These are phyloP conservation scores for Pulveroboletus frians DNA, from an alignment of 768 basidiomycete genomes.

Conservation along the genomic window DNA sequence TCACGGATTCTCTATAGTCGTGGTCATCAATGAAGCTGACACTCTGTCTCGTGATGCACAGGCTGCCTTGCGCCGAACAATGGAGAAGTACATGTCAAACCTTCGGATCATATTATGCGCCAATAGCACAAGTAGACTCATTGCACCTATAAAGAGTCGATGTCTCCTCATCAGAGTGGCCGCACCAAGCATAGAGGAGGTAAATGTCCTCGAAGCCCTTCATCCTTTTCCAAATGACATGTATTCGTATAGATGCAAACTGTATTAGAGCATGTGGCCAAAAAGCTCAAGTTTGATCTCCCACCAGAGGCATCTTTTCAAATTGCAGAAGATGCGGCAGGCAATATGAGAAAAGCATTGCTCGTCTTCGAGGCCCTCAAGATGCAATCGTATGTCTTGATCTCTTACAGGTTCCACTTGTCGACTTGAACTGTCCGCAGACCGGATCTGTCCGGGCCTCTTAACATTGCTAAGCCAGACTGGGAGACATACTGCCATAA, in stretches of 20 bases:
- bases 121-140: constrained; percentile 90
- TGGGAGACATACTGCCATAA: constrained; percentile 98
- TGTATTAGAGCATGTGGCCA: constrained; percentile 77
- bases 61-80: constrained; percentile 92
- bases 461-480: constrained; percentile 93
- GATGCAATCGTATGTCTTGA: constrained; percentile 79
- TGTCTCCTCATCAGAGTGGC: constrained; percentile 93
- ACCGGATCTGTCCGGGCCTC: constrained; percentile 74
- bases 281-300: constrained; percentile 73
- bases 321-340: constrained; percentile 76
- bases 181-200: constrained; percentile 76
- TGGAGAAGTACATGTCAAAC: constrained; percentile 99
- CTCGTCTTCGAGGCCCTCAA: constrained; percentile 93
- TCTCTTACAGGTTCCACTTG: background rate
- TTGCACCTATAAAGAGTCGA: constrained; percentile 94
- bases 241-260: constrained; percentile 57
- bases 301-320: constrained; percentile 69
- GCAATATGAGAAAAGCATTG: constrained; percentile 92
- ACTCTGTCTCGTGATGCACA: constrained; percentile 93
- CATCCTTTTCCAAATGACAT: constrained; percentile 1
- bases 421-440: constrained; percentile 33
- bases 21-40: constrained; percentile 97
- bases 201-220: constrained; percentile 28
- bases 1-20: constrained; percentile 49
- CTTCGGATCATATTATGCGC: constrained; percentile 96